These are phyloP conservation scores for Drosera spatulata DNA, from an alignment of 179 eudicot species.

Conservation along the genomic window DNA sequence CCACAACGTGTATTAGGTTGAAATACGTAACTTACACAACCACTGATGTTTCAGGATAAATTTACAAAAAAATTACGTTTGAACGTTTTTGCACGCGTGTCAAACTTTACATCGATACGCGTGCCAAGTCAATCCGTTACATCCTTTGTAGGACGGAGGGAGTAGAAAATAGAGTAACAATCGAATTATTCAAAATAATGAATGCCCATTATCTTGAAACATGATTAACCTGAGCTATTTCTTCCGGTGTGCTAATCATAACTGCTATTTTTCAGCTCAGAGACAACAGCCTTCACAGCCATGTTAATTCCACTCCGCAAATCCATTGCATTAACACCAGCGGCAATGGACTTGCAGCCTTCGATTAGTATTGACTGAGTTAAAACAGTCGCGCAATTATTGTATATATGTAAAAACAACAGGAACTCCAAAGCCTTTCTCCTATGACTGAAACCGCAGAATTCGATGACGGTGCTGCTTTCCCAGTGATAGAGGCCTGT, in stretches of 20 bases:
- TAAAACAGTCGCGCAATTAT: conserved; percentile 75
- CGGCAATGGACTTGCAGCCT: conserved; percentile 88
- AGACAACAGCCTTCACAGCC: conserved; percentile 83
- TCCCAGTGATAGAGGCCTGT: neutral
- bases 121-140: too few relatives aligned
- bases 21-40: too few relatives aligned
- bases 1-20: too few relatives aligned
- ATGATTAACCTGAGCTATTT: conserved; percentile 73
- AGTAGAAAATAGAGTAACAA: too few relatives aligned
- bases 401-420: too few relatives aligned
- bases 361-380: conserved; percentile 86
- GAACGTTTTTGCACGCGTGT: too few relatives aligned
- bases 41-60: too few relatives aligned
- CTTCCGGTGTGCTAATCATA: conserved; percentile 96
- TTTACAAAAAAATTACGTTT: too few relatives aligned
- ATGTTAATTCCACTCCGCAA: conserved; percentile 76
- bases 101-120: too few relatives aligned
- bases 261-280: conserved; percentile 67
- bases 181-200: neutral
- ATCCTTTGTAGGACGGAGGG: too few relatives aligned
- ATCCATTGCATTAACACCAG: conserved; percentile 92
- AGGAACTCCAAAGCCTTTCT: too few relatives aligned
- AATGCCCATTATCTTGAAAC: neutral
- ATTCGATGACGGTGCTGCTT: neutral
- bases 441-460: too few relatives aligned